These are phyloP conservation scores for Phalaenopsis aphrodite DNA, from an alignment of 106 monocot genomes.

Conservation along the genomic window DNA sequence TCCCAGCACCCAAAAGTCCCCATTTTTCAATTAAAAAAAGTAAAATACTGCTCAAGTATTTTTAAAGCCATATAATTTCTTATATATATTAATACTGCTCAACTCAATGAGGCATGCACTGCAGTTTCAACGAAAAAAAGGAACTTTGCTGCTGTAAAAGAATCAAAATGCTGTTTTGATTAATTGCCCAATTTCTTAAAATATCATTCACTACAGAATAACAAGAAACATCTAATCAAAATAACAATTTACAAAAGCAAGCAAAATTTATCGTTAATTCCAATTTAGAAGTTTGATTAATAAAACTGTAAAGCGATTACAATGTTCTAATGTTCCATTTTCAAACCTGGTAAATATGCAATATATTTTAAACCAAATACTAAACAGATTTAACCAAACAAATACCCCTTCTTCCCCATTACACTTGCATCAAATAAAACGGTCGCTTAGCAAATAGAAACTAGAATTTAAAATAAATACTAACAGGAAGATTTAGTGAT, in stretches of 20 bases:
- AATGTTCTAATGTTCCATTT: neutral
- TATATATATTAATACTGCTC: too few relatives aligned
- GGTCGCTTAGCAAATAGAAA: neutral
- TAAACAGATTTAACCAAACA: neutral
- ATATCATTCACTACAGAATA: neutral
- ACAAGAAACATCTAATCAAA: neutral
- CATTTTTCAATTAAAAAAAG: neutral
- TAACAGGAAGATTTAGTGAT: slow-evolving; percentile 3
- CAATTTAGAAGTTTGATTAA: slow-evolving; percentile 3
- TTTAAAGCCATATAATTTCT: too few relatives aligned
- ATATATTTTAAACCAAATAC: slow-evolving; percentile 1
- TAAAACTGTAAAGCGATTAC: neutral
- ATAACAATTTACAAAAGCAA: neutral
- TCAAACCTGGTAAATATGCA: neutral
- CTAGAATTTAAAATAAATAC: neutral
- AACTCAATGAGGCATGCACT: too few relatives aligned
- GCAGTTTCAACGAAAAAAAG: neutral
- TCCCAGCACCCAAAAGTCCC: neutral
- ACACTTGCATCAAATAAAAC: neutral
- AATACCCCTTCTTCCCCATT: neutral
- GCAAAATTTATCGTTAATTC: neutral
- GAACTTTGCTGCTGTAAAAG: neutral
- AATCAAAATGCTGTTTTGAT: neutral
- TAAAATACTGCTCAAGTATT: neutral
- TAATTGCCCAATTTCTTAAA: neutral